A percentile compares a stretch with the other conserved stretches of the same genome.
phyloP scores from a whole-genome alignment of 176 grass and related monocot genomes.

The Phoenix roebelenii region DNA sequence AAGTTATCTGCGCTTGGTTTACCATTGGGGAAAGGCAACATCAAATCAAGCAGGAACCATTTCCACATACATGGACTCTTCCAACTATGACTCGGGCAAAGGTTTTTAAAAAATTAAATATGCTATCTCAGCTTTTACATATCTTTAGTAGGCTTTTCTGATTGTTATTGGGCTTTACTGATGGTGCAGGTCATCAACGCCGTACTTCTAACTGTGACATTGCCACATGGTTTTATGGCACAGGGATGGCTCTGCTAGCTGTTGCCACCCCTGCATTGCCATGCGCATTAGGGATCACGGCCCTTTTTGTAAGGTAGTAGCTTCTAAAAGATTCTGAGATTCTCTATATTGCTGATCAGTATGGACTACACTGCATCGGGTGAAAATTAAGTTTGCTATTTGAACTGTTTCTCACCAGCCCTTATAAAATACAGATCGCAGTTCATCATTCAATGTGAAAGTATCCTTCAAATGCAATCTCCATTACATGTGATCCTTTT shows the following conservation, averaged over 20 bases:
- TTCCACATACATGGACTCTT: slow-evolving; percentile 24
- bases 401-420: too few species aligned
- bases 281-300: slow-evolving; percentile 59
- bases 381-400: too few species aligned
- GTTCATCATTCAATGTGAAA: too few species aligned
- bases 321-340: too few species aligned
- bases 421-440: too few species aligned
- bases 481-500: too few species aligned
- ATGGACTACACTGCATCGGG: too few species aligned
- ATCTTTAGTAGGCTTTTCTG: too few species aligned
- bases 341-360: too few species aligned
- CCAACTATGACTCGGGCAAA: slow-evolving; percentile 49
- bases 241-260: slow-evolving; percentile 57
- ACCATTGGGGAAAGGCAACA: slow-evolving; percentile 53
- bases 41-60: slow-evolving; percentile 31
- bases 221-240: slow-evolving; percentile 49
- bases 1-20: slow-evolving; percentile 51
- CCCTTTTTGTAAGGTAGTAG: slow-evolving; percentile 58
- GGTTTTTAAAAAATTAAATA: slow-evolving; percentile 37
- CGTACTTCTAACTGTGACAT: slow-evolving; percentile 44
- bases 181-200: slow-evolving; percentile 51
- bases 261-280: slow-evolving; percentile 44
- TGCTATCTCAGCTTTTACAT: neutral
- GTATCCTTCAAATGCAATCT: too few species aligned
- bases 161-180: too few species aligned